Evolutionary conservation across 495 filamentous ascomycete species (phyloP).

Genomic region (Evernia prunastri): DNA sequence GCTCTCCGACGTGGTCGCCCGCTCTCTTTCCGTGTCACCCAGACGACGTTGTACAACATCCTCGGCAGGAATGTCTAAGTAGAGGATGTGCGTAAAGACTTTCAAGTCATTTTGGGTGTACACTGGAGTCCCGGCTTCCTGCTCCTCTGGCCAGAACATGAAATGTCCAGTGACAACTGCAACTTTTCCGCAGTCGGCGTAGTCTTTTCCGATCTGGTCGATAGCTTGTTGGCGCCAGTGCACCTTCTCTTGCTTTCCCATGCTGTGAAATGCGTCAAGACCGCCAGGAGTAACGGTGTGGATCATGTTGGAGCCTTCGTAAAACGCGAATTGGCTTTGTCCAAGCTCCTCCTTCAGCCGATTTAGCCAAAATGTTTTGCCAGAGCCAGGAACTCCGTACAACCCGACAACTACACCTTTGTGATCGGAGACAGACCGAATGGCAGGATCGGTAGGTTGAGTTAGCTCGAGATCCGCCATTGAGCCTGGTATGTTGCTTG

Average conservation of each 20-base stretch:
- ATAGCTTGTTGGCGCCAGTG: conserved; percentile 46
- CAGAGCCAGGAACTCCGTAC: conserved; percentile 56
- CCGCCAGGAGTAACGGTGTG: conserved; percentile 42
- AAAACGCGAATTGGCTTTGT: not conserved
- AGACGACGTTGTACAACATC: conserved; percentile 33
- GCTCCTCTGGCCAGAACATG: conserved; percentile 51
- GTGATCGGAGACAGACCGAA: conserved; percentile 22
- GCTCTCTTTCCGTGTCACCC: conserved; percentile 37
- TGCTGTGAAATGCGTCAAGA: conserved; percentile 44
- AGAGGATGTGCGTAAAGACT: conserved; percentile 55
- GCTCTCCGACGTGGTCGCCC: conserved; percentile 31
- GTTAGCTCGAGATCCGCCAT: conserved; percentile 24
- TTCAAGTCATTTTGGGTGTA: conserved; percentile 44
- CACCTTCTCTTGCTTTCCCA: conserved; percentile 38
- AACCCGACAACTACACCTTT: conserved; percentile 48
- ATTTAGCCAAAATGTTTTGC: conserved; percentile 48
- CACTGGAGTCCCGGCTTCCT: conserved; percentile 31
- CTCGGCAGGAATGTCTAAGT: conserved; percentile 44
- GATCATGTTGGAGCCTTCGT: conserved; percentile 35
- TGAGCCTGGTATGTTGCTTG: conserved; percentile 27
- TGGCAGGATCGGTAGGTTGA: conserved; percentile 19
- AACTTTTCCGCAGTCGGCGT: conserved; percentile 31
- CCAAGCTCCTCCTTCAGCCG: conserved; percentile 28
- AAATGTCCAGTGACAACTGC: conserved; percentile 55
- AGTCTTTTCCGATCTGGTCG: conserved; percentile 38